Base-by-base conservation (phyloP, 2,329 filamentous ascomycete genomes). In the Fusarium sp. region DNA sequence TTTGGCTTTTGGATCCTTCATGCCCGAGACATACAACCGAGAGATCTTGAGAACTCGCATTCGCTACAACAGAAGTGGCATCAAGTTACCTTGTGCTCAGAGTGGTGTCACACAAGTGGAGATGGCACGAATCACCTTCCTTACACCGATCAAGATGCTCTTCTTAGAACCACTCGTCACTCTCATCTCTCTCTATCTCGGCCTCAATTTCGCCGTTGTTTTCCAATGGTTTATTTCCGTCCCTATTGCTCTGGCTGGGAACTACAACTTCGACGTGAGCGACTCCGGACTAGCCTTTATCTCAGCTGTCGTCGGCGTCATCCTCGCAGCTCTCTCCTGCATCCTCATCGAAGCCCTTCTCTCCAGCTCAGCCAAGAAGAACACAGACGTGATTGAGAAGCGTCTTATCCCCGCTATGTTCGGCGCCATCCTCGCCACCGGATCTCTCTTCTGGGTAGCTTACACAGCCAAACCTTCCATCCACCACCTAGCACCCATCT, bases 1-100 rank as follows among this genome's bases (percentile, higher is more conserved):
- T 13, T 30, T 59, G 13, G 58, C 58, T 8, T 61, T 61, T 9
- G 43, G 43, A 4, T 58, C 43, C 6, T 61, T 59, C 27, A 59
- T 61, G 58, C 58, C 58, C 1, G 58, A 61, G 5, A 61, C 58
- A 15, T 48, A 61, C 34, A 18, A 20, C 2, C 53, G 54, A 13
- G 30, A 59, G 15, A 58, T 61, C 5, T 3, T 47, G 34, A 15
- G 54, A 48, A 49, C 54, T 3, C 58, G 58, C 7, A 59, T 59
- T 24, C 58, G 24, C 5, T 59, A 59, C 16, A 61, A 61, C 32
- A 48, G 20, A 16, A 61, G 53, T 12, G 54, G 43, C 0, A 48
- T 59, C 5, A 43, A 44, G 18, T 10, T 38, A 0, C 34, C 34
- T 12, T 38, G 34, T 7, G 34, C 34, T 7, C 34, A 38, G 2